Evolutionary conservation across 495 filamentous ascomycete species (phyloP), one percentile per base, ranked within the genome.

Genomic region (Podospora australis): DNA sequence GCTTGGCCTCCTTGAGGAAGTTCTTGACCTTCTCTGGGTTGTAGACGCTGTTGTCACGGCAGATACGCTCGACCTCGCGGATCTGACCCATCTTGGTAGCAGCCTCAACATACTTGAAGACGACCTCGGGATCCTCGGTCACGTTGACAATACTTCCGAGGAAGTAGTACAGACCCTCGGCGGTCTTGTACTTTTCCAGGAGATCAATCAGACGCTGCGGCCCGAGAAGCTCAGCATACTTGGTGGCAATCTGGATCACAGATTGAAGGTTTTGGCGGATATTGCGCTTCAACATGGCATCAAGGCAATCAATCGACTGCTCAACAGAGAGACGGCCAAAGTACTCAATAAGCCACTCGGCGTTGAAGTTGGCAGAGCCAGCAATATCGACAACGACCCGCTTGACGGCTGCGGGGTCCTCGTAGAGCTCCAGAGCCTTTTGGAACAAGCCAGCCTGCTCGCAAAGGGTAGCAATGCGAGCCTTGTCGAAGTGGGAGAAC

Each of bases 91-190:
- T 94, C 59, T 80, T 82, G 40, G 91, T 95, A 25, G 94, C 92
- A 47, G 94, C 90, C 70, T 97, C 89, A 44, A 99, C 94, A 67
- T 99, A 99, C 76, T 99, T 99, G 82, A 96, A 99, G 66, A 88
- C 82, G 32, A 99, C 92, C 59, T 99, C 94, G 19, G 84, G 70
- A 59, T 99, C 94, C 67, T 96, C 87, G 51, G 87, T 94, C 20
- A 99, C 70, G 64, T 99, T 99, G 69, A 99, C 92, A 53, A 99
- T 90, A 62, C 89, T 92, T 43, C 90, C 91, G 44, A 99, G 80
- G 70, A 96, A 99, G 74, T 91, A 96, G 78, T 92, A 99, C 13
- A 99, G 80, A 64, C 92, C 92, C 67, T 99, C 92, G 23, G 87
- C 83, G 24, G 90, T 96, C 62, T 90, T 87, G 72, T 96, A 95